A percentile compares a stretch with the other conserved stretches of the same genome.
Evolutionary conservation across 75 land plant genomes (phyloP).

Genomic region (Isoetes taiwanensis): DNA sequence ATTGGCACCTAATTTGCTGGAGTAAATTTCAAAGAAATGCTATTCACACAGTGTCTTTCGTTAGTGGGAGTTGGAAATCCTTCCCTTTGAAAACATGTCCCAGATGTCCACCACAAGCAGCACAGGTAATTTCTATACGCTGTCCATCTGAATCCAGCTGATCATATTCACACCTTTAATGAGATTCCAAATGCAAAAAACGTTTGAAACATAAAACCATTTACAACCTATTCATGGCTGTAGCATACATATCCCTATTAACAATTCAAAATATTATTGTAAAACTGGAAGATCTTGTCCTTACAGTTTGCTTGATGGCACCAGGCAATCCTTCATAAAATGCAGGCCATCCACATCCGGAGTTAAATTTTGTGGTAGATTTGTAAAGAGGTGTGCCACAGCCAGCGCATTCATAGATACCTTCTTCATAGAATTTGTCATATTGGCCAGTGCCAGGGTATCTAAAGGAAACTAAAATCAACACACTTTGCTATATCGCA

Average conservation of each 20-base stretch:
- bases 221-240: too few relatives aligned
- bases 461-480: slow-evolving; percentile 31
- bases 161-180: too few relatives aligned
- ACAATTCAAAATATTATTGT: too few relatives aligned
- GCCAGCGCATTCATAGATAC: slow-evolving; percentile 77
- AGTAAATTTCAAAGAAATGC: slow-evolving; percentile 75
- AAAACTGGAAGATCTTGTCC: too few relatives aligned
- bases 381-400: slow-evolving; percentile 88
- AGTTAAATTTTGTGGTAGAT: slow-evolving; percentile 81
- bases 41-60: slow-evolving; percentile 95
- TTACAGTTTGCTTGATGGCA: slow-evolving; percentile 65
- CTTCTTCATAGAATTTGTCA: slow-evolving; percentile 63
- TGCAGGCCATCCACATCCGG: slow-evolving; percentile 99
- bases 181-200: too few relatives aligned
- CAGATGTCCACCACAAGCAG: slow-evolving; percentile 94
- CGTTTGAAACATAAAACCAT: too few relatives aligned
- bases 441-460: slow-evolving; percentile 74
- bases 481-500: too few relatives aligned
- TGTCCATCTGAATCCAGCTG: slow-evolving; percentile 90
- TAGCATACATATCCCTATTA: too few relatives aligned
- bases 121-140: slow-evolving; percentile 83
- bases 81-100: slow-evolving; percentile 95
- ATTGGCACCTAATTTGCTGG: too few relatives aligned
- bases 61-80: slow-evolving; percentile 73
- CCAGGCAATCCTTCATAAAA: slow-evolving; percentile 93